A percentile compares a stretch with the other conserved stretches of the same genome.
Evolutionary conservation across 1,284 basidiomycete species (phyloP).

Genomic region (Xanthoconium separans): DNA sequence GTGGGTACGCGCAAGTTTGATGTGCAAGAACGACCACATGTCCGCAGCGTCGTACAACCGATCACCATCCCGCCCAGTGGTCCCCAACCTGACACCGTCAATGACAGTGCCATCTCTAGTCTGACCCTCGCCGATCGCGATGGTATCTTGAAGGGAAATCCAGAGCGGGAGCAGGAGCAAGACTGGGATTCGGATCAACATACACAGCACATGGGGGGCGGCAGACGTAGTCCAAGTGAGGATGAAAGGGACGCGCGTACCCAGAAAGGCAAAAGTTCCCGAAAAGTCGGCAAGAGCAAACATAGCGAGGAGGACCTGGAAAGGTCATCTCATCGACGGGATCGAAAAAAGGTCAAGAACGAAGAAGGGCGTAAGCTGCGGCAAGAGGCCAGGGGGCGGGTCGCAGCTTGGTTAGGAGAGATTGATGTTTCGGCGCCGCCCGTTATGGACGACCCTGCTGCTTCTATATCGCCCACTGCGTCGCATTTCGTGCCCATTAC

Average conservation of each 20-base stretch:
- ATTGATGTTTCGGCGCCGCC: slow-evolving; percentile 53
- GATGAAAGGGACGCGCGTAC: slow-evolving; percentile 32
- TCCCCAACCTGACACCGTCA: slow-evolving; percentile 43
- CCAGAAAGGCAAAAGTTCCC: slow-evolving; percentile 30
- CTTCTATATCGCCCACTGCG: slow-evolving; percentile 22
- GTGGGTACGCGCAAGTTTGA: slow-evolving; percentile 63
- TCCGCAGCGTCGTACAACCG: slow-evolving; percentile 43
- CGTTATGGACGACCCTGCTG: slow-evolving; percentile 18
- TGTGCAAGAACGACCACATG: slow-evolving; percentile 41
- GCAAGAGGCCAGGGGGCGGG: slow-evolving; percentile 62
- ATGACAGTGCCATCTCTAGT: slow-evolving; percentile 75
- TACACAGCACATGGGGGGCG: slow-evolving; percentile 48
- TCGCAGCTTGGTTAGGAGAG: slow-evolving; percentile 72
- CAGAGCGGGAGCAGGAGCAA: slow-evolving; percentile 35
- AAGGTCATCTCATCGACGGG: slow-evolving; percentile 28
- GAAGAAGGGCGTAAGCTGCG: slow-evolving; percentile 40
- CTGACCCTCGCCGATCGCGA: slow-evolving; percentile 58
- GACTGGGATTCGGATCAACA: slow-evolving; percentile 48
- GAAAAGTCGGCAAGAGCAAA: slow-evolving; percentile 28
- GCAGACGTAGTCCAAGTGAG: slow-evolving; percentile 32
- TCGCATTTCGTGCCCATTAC: slow-evolving; percentile 25
- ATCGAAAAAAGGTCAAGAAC: slow-evolving; percentile 28
- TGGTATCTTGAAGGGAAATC: slow-evolving; percentile 17
- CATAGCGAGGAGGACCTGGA: slow-evolving; percentile 34
- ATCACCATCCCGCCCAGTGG: slow-evolving; percentile 44